phyloP scores from a whole-genome alignment of 2,329 filamentous ascomycete species.

The Epichloe sibirici region DNA sequence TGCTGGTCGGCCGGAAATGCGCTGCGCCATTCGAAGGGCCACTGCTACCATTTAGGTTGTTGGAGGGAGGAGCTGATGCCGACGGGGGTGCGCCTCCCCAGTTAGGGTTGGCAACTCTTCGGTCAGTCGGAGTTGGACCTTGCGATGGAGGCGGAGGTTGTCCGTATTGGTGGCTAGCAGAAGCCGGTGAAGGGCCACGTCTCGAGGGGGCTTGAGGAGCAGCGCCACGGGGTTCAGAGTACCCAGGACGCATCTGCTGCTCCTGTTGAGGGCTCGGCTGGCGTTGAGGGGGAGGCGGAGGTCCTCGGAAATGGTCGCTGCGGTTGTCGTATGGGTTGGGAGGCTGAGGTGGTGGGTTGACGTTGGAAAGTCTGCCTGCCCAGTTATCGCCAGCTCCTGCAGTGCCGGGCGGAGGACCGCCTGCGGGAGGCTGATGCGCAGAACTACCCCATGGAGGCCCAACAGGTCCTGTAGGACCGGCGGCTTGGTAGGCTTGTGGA shows the following conservation, averaged over 20 bases:
- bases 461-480: conserved; percentile 67
- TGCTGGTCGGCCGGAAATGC: conserved; percentile 59
- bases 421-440: conserved; percentile 38
- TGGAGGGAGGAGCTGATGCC: conserved; percentile 24
- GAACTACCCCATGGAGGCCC: conserved; percentile 85
- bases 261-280: conserved; percentile 70
- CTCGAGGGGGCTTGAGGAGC: conserved; percentile 29
- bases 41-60: conserved; percentile 23
- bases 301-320: conserved; percentile 51
- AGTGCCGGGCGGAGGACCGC: conserved; percentile 52
- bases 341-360: conserved; percentile 63
- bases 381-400: conserved; percentile 42
- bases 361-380: conserved; percentile 60
- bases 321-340: conserved; percentile 72
- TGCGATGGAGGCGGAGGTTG: conserved; percentile 29
- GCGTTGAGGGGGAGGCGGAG: conserved; percentile 52
- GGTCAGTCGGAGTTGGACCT: conserved; percentile 37
- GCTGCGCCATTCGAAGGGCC: conserved; percentile 44
- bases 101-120: conserved; percentile 48
- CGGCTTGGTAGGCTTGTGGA: conserved; percentile 81
- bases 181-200: conserved; percentile 35
- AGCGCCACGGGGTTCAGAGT: conserved; percentile 33
- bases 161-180: conserved; percentile 30
- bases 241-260: conserved; percentile 43
- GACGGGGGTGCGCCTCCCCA: conserved; percentile 43